Base-by-base conservation (phyloP, 2,329 filamentous ascomycete genomes). In the Colletotrichum lupini region DNA sequence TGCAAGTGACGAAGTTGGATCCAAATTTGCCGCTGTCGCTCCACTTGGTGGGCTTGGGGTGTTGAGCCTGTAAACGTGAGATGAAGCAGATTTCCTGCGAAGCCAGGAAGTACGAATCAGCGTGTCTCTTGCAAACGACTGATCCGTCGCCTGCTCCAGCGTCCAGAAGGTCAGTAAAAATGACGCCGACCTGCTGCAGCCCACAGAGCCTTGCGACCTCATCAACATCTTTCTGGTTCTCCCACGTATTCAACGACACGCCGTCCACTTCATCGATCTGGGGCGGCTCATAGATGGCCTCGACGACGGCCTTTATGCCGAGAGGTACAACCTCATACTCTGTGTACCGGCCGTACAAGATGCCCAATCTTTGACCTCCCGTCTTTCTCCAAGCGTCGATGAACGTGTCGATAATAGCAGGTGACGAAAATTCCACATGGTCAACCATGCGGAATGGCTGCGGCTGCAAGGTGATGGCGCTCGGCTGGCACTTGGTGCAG, bases 361-460 rank as follows among this genome's bases (percentile, higher is more conserved):
- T 98, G 6, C 96, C 97, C 59, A 98, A 82, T 53, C 97, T 90
- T 81, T 99, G 97, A 32, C 89, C 85, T 4, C 95, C 96, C 2
- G 94, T 95, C 76, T 91, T 92, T 77, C 97, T 90, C 96, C 97
- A 99, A 72, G 96, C 94, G 79, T 98, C 92, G 76, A 99, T 91
- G 69, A 98, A 91, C n/a, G 90, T 91, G 80, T 99, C 94, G 78
- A 98, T 94, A 42, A 98, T 90, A 67, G 91, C 88, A 3, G 95
- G 92, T 1, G 94, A 92, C 1, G 96, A 92, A 80, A 99, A 98
- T 82, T 99, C 97, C 75, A 99, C 97, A 81, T 99, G 97, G 79
- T 99, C 97, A 4, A 99, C 95, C 94, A 97, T 98, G 64, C 97
- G 94, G 82, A 96, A 99, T 24, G 93, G 89, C 82, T 99, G 97